These are phyloP conservation scores for Heliamphora exappendiculata DNA, from an alignment of 148 eudicot genomes.

Conservation along the genomic window DNA sequence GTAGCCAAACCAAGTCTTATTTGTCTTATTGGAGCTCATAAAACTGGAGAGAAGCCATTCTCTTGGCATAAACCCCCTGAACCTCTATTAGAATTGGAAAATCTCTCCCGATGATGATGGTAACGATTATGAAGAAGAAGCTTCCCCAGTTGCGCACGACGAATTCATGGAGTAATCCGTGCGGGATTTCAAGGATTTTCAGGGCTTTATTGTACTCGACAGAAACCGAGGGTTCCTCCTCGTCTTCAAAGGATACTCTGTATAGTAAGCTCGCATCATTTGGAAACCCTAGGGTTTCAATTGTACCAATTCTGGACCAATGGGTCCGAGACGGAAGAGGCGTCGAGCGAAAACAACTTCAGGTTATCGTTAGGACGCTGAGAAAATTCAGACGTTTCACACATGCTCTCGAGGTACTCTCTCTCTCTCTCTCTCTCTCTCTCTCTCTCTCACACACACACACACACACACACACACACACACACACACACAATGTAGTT, in stretches of 20 bases:
- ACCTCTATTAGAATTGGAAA: too few relatives aligned
- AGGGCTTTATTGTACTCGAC: slow-evolving; percentile 1
- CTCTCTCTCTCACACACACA: background rate
- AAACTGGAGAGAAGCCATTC: too few relatives aligned
- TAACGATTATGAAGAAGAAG: background rate
- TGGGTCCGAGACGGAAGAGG: slow-evolving; percentile 31
- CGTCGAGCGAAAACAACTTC: slow-evolving; percentile 11
- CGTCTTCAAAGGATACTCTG: slow-evolving; percentile 17
- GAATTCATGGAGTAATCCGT: background rate
- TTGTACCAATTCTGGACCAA: slow-evolving; percentile 28
- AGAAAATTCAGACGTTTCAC: slow-evolving; percentile 24
- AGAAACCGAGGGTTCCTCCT: background rate
- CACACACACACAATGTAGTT: too few relatives aligned
- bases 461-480: too few relatives aligned
- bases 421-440: background rate
- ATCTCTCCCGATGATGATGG: too few relatives aligned
- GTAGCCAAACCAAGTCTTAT: too few relatives aligned
- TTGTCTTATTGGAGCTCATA: too few relatives aligned
- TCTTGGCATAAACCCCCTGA: too few relatives aligned
- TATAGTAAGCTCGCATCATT: slow-evolving; percentile 25
- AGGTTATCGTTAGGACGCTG: slow-evolving; percentile 18
- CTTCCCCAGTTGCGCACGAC: background rate
- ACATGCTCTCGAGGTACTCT: slow-evolving; percentile 36
- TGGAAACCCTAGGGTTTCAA: slow-evolving; percentile 21
- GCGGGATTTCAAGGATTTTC: slow-evolving; percentile 1